Evolutionary conservation across 139 green algal species (phyloP), one percentile per base, ranked within the genome.

Genomic region (Deuterostichococcus epilithicus): DNA sequence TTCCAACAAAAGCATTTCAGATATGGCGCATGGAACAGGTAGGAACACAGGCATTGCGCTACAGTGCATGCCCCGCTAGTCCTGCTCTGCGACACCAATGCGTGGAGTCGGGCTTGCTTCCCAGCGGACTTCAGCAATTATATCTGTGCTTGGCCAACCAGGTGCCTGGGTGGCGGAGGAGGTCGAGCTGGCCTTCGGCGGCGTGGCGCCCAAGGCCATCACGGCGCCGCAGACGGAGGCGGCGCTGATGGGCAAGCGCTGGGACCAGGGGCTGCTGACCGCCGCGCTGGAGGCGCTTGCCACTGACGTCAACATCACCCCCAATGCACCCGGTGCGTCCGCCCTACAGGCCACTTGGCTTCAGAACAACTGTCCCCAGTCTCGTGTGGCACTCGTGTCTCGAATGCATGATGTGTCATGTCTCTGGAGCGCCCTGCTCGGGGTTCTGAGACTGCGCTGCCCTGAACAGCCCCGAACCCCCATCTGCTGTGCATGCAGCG

Each of bases 151-250:
- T 52, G 42, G 18, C 32, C 52, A 18, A 68, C 65, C 74, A 76
- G 87, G 79, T 22, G 39, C 23, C 38, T 94, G 87, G 86, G 72
- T 88, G 44, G 86, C 94, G 20, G 83, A 80, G 34, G 88, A 96
- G 36, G 89, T 79, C 0, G 59, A 73, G 0, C 74, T 99, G 0
- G 91, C 90, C 0, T 98, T 89, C 68, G 95, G 95, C 18, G 95
- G 95, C 36, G 93, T 99, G 70, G 94, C 90, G 13, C 74, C 93
- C 25, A 84, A 85, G 15, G 92, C 87, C 15, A 80, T 96, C 60
- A 90, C 91, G 82, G 91, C 91, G 0, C 80, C 82, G 73, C 44
- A 38, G 36, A 77, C 81, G 28, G 73, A 75, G 73, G 58, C 39
- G 0, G 86, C 82, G 20, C 74, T 98, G 73, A 26, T 86, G 18